Percentiles rank a stretch among this genome's conserved stretches.
These are phyloP conservation scores for Piromyces sp. DNA, from an alignment of 192 early-diverging fungal genomes.

Conservation along the genomic window DNA sequence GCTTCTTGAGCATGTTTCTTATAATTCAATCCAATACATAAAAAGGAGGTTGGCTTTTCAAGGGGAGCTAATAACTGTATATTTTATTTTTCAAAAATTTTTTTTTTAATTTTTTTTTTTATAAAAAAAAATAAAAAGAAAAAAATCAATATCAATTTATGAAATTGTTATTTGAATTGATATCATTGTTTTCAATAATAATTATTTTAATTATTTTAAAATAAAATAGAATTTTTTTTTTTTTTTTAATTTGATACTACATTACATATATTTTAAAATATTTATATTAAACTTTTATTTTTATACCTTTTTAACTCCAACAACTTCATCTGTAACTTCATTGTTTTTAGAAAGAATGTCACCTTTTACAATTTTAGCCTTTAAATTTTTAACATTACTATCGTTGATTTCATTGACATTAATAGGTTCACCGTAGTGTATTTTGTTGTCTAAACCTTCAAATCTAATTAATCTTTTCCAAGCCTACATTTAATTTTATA, in stretches of 20 bases:
- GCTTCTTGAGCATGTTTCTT: conserved; percentile 33
- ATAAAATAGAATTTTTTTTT: too few species aligned
- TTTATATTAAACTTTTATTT: neutral
- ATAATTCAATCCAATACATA: conserved; percentile 45
- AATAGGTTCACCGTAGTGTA: conserved; percentile 25
- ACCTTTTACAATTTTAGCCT: conserved; percentile 22
- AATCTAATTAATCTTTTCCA: conserved; percentile 22
- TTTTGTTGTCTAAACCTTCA: conserved; percentile 20
- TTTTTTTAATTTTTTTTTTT: too few species aligned
- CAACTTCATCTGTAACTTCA: conserved; percentile 14
- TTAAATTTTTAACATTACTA: conserved; percentile 1
- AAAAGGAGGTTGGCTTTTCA: conserved; percentile 8
- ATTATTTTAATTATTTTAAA: too few species aligned
- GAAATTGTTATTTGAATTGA: too few species aligned
- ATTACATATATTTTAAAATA: too few species aligned
- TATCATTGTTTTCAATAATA: too few species aligned
- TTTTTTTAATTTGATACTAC: too few species aligned
- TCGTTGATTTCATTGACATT: neutral
- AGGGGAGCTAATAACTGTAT: conserved; percentile 26
- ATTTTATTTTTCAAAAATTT: too few species aligned
- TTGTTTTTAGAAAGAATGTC: conserved; percentile 12
- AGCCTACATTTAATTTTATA: neutral
- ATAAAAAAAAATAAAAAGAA: too few species aligned
- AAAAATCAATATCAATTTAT: too few species aligned
- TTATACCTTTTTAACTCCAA: conserved; percentile 20